Base-by-base conservation (phyloP, 1,284 basidiomycete genomes). In the Puccinia polysora region DNA sequence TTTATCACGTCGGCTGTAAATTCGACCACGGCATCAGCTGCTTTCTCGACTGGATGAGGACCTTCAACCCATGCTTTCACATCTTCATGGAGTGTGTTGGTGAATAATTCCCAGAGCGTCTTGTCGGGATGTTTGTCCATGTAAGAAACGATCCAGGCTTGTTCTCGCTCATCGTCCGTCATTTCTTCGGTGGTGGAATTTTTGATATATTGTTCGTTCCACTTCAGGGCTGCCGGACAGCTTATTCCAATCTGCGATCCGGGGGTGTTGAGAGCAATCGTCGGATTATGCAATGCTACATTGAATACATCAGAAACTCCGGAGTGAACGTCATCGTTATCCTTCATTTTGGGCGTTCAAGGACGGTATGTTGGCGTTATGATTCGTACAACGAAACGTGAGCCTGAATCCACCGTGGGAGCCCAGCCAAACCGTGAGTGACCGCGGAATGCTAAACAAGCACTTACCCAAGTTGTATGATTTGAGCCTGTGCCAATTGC, bases 21-120 rank as follows among this genome's bases (percentile, higher is more conserved):
- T 10, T 63, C 7, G 23, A 71, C 69, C 7, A 63, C 59, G 0
- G 20, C 47, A 36, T 71, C 69, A 1, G 59, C 69, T 20, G 56
- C 69, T 25, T 59, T 47, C 52, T 71, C 59, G 4, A 47, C 40
- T 2, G 69, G 69, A 30, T 45, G 34, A 1, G 45, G 34, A 8
- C 69, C 69, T 32, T 58, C 25, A 4, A 38, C 18, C 69, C 69
- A 71, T 14, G 40, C 43, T n/a, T 71, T 20, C 4, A 71, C 23
- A 25, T 71, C 69, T 34, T 63, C 4, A 63, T 55, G 14, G 1
- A 71, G 50, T 28, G 69, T 71, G 43, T 30, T 34, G 1, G 69
- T 71, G 38, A 71, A 71, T 14, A 71, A 50, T 55, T 71, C 69
- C 69, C 69, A 71, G 2, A 71, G 59, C 23, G 69, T 71, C 38